Evolutionary conservation across 2,329 filamentous ascomycete genomes (phyloP).

Genomic region (Emericellopsis atlantica): DNA sequence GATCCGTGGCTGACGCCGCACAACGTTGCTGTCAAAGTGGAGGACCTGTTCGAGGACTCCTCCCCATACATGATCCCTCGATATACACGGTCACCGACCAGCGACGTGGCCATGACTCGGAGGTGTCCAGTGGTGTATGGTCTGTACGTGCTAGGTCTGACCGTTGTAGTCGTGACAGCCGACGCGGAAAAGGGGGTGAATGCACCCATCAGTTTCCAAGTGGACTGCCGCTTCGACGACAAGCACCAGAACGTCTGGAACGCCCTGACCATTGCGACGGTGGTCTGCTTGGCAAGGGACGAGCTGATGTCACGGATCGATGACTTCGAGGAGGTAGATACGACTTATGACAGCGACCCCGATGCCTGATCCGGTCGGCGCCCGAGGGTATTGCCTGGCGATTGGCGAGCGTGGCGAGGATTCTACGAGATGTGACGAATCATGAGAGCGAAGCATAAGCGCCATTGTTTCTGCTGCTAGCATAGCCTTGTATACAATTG

Average conservation of each 20-base stretch:
- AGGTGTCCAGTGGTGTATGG: constrained; percentile 28
- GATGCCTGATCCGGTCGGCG: constrained; percentile 16
- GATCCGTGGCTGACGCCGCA: too few relatives aligned
- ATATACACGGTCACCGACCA: constrained; percentile 8
- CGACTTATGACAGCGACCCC: constrained; percentile 21
- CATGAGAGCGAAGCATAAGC: too few relatives aligned
- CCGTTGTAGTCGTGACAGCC: constrained; percentile 24
- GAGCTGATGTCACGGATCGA: constrained; percentile 18
- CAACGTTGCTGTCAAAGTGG: too few relatives aligned
- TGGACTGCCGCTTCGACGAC: constrained; percentile 25
- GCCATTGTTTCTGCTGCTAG: too few relatives aligned
- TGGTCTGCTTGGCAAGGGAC: constrained; percentile 25
- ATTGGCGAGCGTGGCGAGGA: background rate
- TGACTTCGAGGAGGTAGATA: constrained; percentile 20
- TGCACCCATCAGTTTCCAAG: constrained; percentile 27
- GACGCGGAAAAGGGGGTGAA: constrained; percentile 22
- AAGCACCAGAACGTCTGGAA: constrained; percentile 29
- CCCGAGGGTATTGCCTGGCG: background rate
- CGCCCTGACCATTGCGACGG: constrained; percentile 26
- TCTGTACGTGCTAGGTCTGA: constrained; percentile 25
- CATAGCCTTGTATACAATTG: too few relatives aligned
- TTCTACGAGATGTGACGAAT: too few relatives aligned
- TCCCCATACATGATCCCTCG: constrained; percentile 1
- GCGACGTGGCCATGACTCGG: constrained; percentile 4
- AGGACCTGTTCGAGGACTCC: background rate